Conservation (phyloP, 2,329 filamentous ascomycete genomes). For the Paraconiothyrium sp. region DNA sequence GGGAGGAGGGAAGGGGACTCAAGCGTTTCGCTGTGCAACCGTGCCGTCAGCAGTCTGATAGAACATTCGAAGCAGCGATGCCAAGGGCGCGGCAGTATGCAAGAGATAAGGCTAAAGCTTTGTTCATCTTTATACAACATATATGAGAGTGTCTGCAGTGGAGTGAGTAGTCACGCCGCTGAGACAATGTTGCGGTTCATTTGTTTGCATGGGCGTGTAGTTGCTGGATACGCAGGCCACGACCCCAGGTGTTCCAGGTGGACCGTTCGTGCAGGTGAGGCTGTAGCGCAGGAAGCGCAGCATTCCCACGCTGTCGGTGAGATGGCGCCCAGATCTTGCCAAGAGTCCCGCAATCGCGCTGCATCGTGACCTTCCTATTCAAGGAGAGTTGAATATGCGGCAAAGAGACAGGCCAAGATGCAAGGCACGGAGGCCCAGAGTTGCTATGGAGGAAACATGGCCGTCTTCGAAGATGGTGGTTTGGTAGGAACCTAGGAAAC, state of each 20-base stretch:
- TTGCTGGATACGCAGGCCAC: neutral
- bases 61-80: constrained; percentile 32
- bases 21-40: constrained; percentile 24
- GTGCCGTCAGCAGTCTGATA: constrained; percentile 23
- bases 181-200: neutral
- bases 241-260: neutral
- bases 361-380: constrained; percentile 12
- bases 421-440: neutral
- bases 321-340: constrained; percentile 24
- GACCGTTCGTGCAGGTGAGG: neutral
- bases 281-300: neutral
- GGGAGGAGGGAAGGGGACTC: constrained; percentile 29
- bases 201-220: neutral
- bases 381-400: neutral
- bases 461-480: neutral
- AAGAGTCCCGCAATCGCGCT: constrained; percentile 18
- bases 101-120: constrained; percentile 29
- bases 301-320: constrained; percentile 10
- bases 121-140: constrained; percentile 25
- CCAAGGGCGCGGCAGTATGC: constrained; percentile 32
- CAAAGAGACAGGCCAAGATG: neutral
- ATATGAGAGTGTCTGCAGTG: neutral
- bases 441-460: neutral
- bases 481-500: neutral
- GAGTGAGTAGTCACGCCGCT: neutral